Conservation (phyloP, 306 rosid species). For the Alnus rubra region DNA sequence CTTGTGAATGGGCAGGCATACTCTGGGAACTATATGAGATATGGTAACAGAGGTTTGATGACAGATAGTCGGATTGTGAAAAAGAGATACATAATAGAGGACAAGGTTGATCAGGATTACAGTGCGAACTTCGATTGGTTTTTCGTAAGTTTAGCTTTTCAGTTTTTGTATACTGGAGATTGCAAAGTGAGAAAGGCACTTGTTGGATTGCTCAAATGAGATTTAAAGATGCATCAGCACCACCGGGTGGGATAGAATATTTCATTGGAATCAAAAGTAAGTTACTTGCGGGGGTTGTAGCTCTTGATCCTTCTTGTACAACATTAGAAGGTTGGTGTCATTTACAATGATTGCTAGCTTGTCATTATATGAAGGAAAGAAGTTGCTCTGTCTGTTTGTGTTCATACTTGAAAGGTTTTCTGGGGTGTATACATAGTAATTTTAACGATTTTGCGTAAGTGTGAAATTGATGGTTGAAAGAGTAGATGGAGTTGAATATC, state of each 20-base stretch:
- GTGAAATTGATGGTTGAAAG: background rate
- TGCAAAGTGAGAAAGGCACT: conserved; percentile 22
- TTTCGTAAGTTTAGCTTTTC: conserved; percentile 22
- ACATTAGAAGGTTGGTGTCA: conserved; percentile 24
- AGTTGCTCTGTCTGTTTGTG: background rate
- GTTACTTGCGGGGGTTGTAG: conserved; percentile 24
- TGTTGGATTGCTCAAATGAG: conserved; percentile 24
- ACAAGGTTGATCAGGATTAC: conserved; percentile 23
- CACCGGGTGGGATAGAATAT: conserved; percentile 24
- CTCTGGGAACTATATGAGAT: conserved; percentile 35
- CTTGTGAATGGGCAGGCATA: conserved; percentile 43
- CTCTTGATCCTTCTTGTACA: conserved; percentile 25
- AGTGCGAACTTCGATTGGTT: conserved; percentile 26
- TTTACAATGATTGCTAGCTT: conserved; percentile 27
- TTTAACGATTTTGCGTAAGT: conserved; percentile 12
- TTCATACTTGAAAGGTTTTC: conserved; percentile 17
- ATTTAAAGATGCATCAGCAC: conserved; percentile 27
- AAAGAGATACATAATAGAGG: conserved; percentile 24
- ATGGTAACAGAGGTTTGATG: conserved; percentile 28
- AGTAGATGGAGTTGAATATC: conserved; percentile 2
- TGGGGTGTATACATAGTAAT: conserved; percentile 9
- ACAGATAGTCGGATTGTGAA: conserved; percentile 27
- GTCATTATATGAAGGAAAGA: conserved; percentile 20
- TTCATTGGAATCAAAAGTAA: conserved; percentile 27
- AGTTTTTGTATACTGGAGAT: conserved; percentile 18